Percentiles rank a stretch among this genome's conserved stretches.
phyloP scores from a whole-genome alignment of 805 yeast genomes.

The Cyberlindnera suaveolens region DNA sequence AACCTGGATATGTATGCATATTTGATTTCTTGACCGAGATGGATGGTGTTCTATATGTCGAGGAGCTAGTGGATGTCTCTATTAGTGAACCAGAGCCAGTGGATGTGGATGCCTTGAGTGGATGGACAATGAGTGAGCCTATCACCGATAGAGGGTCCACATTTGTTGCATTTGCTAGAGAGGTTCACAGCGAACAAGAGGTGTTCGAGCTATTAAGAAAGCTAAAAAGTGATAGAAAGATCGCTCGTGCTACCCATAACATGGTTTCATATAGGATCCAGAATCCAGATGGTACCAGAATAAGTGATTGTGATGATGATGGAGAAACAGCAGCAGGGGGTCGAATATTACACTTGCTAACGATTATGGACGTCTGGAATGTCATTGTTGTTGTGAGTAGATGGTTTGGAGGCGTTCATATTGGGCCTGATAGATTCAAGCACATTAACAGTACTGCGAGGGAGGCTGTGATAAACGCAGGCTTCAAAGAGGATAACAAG shows the following conservation, averaged over 20 bases:
- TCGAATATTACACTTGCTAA: conserved; percentile 69
- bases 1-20: conserved; percentile 62
- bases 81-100: conserved; percentile 8
- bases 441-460: conserved; percentile 88
- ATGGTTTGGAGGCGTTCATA: conserved; percentile 89
- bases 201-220: conserved; percentile 46
- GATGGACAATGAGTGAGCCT: conserved; percentile 77
- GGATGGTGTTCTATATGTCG: conserved; percentile 42
- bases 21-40: conserved; percentile 73
- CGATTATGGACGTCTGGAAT: conserved; percentile 72
- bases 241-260: conserved; percentile 66
- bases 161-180: conserved; percentile 70
- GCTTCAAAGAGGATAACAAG: conserved; percentile 30
- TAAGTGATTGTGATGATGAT: conserved; percentile 91
- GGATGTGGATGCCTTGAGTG: conserved; percentile 44
- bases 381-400: conserved; percentile 72
- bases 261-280: conserved; percentile 85
- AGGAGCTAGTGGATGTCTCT: conserved; percentile 11
- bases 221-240: conserved; percentile 57
- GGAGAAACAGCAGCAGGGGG: conserved; percentile 98
- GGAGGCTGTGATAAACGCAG: conserved; percentile 70
- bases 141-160: conserved; percentile 79
- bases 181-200: conserved; percentile 60
- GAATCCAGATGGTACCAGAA: conserved; percentile 41
- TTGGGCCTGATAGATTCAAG: conserved; percentile 92